phyloP scores from a whole-genome alignment of 2,329 filamentous ascomycete species.

The Pseudocercospora vitis region DNA sequence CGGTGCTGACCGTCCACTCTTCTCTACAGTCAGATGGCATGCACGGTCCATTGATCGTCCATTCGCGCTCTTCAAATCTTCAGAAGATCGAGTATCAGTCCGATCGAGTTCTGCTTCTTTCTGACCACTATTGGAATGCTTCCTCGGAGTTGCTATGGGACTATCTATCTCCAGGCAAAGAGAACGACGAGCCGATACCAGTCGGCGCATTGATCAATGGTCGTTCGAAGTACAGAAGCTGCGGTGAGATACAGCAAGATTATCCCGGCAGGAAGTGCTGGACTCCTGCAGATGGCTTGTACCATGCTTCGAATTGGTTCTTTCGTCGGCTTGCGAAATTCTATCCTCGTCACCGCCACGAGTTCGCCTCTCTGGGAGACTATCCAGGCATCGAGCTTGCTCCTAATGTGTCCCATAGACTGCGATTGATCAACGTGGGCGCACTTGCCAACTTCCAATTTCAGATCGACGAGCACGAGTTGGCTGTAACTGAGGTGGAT shows the following conservation, averaged over 20 bases:
- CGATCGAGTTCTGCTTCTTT: slow-evolving; percentile 64
- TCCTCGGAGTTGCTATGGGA: slow-evolving; percentile 51
- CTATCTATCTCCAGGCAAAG: slow-evolving; percentile 53
- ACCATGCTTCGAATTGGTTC: background rate
- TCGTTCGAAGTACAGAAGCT: slow-evolving; percentile 39
- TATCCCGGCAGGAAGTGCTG: slow-evolving; percentile 42
- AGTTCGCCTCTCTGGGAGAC: slow-evolving; percentile 17
- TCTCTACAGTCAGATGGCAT: slow-evolving; percentile 65
- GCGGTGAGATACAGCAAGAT: slow-evolving; percentile 27
- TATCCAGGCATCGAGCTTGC: slow-evolving; percentile 38
- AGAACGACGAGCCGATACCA: slow-evolving; percentile 58
- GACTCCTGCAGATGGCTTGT: slow-evolving; percentile 24
- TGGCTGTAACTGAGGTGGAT: slow-evolving; percentile 66
- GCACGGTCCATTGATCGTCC: slow-evolving; percentile 61
- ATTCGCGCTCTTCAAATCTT: slow-evolving; percentile 49
- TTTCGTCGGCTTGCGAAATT: background rate
- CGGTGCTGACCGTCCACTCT: no score
- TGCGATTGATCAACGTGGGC: slow-evolving; percentile 64
- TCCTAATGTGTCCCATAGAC: slow-evolving; percentile 53
- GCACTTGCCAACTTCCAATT: slow-evolving; percentile 67
- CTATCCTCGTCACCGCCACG: background rate
- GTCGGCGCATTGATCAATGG: slow-evolving; percentile 48
- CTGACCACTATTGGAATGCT: slow-evolving; percentile 66
- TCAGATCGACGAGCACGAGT: slow-evolving; percentile 63
- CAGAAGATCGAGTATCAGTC: slow-evolving; percentile 46